A percentile compares a stretch with the other conserved stretches of the same genome.
Evolutionary conservation across 805 yeast species (phyloP).

Genomic region (Kazachstania bromeliacearum): DNA sequence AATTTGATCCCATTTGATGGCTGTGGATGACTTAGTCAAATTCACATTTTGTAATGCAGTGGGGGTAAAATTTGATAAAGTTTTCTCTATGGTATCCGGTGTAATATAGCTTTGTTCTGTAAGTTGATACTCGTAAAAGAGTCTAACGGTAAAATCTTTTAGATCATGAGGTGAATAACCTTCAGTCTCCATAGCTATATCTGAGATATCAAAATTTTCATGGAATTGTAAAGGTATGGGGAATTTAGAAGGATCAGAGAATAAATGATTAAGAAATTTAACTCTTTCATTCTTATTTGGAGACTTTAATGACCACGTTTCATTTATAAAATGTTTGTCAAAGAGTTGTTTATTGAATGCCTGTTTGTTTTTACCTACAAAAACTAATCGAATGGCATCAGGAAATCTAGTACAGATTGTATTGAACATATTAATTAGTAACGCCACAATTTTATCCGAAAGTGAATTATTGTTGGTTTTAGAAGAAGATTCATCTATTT

Average conservation of each 20-base stretch:
- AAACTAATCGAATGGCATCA: constrained; percentile 46
- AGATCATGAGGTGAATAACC: constrained; percentile 85
- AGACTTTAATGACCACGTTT: constrained; percentile 47
- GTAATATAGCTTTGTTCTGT: not conserved
- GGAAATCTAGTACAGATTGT: constrained; percentile 24
- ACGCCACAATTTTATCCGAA: constrained; percentile 58
- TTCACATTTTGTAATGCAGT: constrained; percentile 80
- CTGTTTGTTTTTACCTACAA: constrained; percentile 57
- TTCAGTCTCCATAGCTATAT: constrained; percentile 64
- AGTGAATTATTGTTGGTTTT: constrained; percentile 24
- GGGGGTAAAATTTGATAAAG: constrained; percentile 66
- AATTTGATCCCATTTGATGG: constrained; percentile 71
- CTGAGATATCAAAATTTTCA: constrained; percentile 34
- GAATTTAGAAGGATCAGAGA: constrained; percentile 8
- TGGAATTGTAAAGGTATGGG: not conserved
- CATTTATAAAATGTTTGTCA: constrained; percentile 63
- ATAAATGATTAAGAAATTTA: constrained; percentile 36
- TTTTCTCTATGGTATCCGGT: constrained; percentile 35
- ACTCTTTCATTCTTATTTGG: constrained; percentile 61
- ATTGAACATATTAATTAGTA: constrained; percentile 40
- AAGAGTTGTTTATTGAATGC: constrained; percentile 50
- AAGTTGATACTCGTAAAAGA: constrained; percentile 40
- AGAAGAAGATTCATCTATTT: constrained; percentile 47
- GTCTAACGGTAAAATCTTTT: constrained; percentile 59
- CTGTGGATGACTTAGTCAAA: constrained; percentile 47